Conservation (phyloP, 2,329 filamentous ascomycete species). For the Fusarium robinianum region DNA sequence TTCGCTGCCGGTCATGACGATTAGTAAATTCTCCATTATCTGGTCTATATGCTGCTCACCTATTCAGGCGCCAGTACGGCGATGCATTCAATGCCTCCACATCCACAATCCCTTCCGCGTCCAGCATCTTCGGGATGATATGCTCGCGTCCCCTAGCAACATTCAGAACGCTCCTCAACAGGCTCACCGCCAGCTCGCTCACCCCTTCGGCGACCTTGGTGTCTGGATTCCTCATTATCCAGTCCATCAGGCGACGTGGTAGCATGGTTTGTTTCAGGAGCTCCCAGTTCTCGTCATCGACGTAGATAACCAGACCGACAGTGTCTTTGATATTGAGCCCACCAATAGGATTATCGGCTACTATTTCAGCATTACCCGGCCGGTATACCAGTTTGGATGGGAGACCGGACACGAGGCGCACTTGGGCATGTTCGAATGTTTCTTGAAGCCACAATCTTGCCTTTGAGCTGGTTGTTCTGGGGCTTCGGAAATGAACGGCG, state of each 20-base stretch:
- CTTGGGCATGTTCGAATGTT: conserved; percentile 22
- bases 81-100: conserved; percentile 20
- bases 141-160: not conserved
- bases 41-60: no score
- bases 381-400: conserved; percentile 15
- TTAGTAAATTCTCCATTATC: conserved; percentile 5
- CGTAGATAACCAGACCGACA: conserved; percentile 23
- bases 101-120: conserved; percentile 25
- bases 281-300: conserved; percentile 29
- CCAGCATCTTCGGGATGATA: conserved; percentile 9
- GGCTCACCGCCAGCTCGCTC: conserved; percentile 23
- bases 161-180: conserved; percentile 22
- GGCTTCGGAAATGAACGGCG: conserved; percentile 29
- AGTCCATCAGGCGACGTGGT: conserved; percentile 30
- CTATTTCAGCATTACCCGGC: conserved; percentile 20
- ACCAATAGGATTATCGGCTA: conserved; percentile 20
- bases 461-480: conserved; percentile 13
- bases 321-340: conserved; percentile 27
- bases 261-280: conserved; percentile 23
- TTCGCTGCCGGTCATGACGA: conserved; percentile 2
- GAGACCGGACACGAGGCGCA: conserved; percentile 9
- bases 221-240: conserved; percentile 31
- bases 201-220: conserved; percentile 7
- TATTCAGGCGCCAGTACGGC: no score
- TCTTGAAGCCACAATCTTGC: conserved; percentile 21